Base-by-base conservation (phyloP, 2,329 filamentous ascomycete genomes). In the Metarhizium guizhouense region DNA sequence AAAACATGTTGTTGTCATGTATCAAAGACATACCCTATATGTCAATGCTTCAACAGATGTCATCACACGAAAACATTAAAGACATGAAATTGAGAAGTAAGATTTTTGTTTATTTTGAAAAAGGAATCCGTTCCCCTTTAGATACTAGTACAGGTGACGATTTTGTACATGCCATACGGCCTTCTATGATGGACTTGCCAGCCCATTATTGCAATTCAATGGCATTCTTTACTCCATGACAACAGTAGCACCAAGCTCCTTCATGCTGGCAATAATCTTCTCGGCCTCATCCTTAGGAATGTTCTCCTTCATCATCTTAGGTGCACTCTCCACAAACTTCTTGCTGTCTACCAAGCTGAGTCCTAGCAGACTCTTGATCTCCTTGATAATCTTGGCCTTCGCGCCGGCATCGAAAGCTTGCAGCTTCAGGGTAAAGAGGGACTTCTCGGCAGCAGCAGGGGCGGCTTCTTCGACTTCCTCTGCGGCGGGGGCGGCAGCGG, bases 381-480 rank as follows among this genome's bases (percentile, higher is more conserved):
- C 94, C 84, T 99, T 99, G 82, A 99, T 99, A 67, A 99, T 80
- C 87, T 99, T 99, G 67, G 95, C 91, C 81, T 99, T 99, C 62
- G 93, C 78, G 52, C 76, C 81, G 32, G 91, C 81, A 54, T 99
- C 95, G 71, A 97, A 95, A 40, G 87, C 87, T 73, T 89, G 82
- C 60, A 99, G 85, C 79, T 96, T 97, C 62, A 99, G 76, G 72
- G 88, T 96, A 82, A 99, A 99, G 59, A 99, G 83, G 4, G 93
- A 93, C 86, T 86, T 97, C 83, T 97, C 96, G 73, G 94, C 90
- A 64, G 91, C 86, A 43, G 87, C 88, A 3, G 90, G 89, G 40
- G 93, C 91, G 1, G 89, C 89, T 58, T 94, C 92, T 69, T 96
- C 90, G 62, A 87, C 88, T 69, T 94, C 91, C 71, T 92, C 84